Conservation (phyloP, 2,329 filamentous ascomycete genomes). For the Lachnellula suecica region DNA sequence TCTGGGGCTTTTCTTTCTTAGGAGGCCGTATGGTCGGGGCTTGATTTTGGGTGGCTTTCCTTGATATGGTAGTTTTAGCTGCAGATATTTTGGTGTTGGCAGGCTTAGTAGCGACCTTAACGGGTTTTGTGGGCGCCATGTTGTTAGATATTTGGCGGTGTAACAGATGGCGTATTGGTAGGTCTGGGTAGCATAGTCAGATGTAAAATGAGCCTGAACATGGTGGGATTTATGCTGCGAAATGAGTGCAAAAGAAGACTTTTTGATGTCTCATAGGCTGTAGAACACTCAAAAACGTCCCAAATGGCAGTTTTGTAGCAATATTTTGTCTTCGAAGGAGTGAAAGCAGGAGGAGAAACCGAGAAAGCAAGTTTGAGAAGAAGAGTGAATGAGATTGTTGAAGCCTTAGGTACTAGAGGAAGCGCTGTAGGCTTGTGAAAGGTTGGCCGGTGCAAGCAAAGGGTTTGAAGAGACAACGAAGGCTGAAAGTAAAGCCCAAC, state of each 20-base stretch:
- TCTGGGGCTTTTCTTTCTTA: conserved; percentile 18
- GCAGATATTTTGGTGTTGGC: neutral
- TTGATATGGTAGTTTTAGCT: neutral
- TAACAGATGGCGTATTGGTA: neutral
- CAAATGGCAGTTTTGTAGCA: no score
- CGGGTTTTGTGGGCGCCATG: neutral
- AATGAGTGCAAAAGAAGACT: no score
- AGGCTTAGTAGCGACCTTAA: neutral
- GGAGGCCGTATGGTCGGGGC: conserved; percentile 34
- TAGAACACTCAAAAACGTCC: neutral
- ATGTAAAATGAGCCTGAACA: neutral
- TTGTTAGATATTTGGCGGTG: neutral
- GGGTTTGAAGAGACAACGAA: neutral
- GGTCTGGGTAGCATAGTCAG: neutral
- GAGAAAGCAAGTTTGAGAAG: neutral
- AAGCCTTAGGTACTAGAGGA: neutral
- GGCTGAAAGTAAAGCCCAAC: neutral
- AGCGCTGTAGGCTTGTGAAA: neutral
- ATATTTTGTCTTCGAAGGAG: no score
- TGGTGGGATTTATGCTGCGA: neutral
- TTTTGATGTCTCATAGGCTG: neutral
- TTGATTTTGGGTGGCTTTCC: conserved; percentile 3
- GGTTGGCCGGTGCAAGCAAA: neutral
- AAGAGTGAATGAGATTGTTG: neutral
- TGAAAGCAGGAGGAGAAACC: neutral